Evolutionary conservation across 2,329 filamentous ascomycete species (phyloP), one percentile per base, ranked within the genome.

Genomic region (Geoglossum cookeanum): DNA sequence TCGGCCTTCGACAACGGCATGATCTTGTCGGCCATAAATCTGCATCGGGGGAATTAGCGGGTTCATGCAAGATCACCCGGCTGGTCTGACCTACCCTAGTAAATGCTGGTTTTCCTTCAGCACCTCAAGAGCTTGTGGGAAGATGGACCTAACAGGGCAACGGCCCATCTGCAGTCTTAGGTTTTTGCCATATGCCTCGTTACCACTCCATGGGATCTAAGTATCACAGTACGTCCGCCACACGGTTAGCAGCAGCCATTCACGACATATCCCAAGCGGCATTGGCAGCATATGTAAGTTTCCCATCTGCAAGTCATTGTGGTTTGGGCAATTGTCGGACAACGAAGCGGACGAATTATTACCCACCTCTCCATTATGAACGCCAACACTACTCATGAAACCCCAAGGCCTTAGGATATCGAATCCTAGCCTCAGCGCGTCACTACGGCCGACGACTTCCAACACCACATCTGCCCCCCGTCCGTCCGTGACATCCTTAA

Each of bases 391-490:
- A 63, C 80, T 83, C 62, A 89, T 85, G 45, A 77, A 78, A 4
- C 85, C 85, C 72, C 81, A 89, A 1, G 84, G 83, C 56, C 85
- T 75, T 58, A 89, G 67, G 17, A 88, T 68, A 35, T 88, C 83
- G 67, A 82, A 88, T 0, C 79, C 84, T 39, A 81, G 85, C 64
- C 75, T 78, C 65, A 89, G 68, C 1, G 85, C 85, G 42, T 81
- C 77, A 57, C 79, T 81, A 59, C 83, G 70, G 0, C 85, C 85
- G 30, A 89, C 85, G 5, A 87, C 83, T 68, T 90, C 85, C 62
- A 95, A 81, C 1, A 92, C 81, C 17, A 87, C 81, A 70, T 96
- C 90, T 13, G 89, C 89, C 5, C 90, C 90, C 44, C 90, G 76
- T 6, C 88, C 88, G 15, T 84, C 76, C 0, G 87, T 92, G 53